Evolutionary conservation across 192 early-diverging fungal species (phyloP), one percentile per base, ranked within the genome.

Genomic region (Hyaloraphidium curvatum): DNA sequence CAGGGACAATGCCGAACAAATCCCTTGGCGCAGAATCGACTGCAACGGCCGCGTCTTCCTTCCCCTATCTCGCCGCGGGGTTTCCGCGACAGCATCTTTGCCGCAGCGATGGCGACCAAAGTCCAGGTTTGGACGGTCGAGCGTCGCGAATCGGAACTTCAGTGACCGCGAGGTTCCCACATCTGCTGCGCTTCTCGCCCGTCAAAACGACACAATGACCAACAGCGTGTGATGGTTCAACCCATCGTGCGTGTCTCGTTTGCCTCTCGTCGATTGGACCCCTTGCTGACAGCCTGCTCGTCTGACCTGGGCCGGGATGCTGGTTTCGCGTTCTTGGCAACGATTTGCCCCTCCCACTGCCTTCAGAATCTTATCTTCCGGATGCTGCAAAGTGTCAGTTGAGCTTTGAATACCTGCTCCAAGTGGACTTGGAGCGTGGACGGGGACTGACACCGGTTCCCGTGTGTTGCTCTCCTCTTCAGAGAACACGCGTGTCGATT

Each of bases 321-420:
- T 13, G 11, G 35, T 13, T 37, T 17, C 35, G 11, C 35, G 35
- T 37, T 37, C 11, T 37, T 17, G 17, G 11, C 35, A 37, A 11
- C 11, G 17, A 37, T 13, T 37, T 11, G 35, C 11, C 17, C 35
- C 35, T 17, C 11, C 11, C 17, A 13, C 35, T 37, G 17, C 7
- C 25, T 22, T 25, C 14, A 55, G 50, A 53, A 53, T 35, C 28
- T 55, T 25, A 55, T 55, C 21, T 55, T 55, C 50, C 27, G 31
- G 27, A 31, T 51, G 19, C 31, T 55, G 29, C 54, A 55, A 55
- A 31, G 28, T 1, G 54, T 55, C 27, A 55, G 54, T 33, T 3
- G 1, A 53, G 1, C 2, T 9, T 29, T 9, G 9, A 16, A 26
- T 26, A 3, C 1, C 22, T 23, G 0, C 3, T 19, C 5, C 11